Evolutionary conservation across 805 yeast species (phyloP).

Genomic region (Monosporozyma siamensis): DNA sequence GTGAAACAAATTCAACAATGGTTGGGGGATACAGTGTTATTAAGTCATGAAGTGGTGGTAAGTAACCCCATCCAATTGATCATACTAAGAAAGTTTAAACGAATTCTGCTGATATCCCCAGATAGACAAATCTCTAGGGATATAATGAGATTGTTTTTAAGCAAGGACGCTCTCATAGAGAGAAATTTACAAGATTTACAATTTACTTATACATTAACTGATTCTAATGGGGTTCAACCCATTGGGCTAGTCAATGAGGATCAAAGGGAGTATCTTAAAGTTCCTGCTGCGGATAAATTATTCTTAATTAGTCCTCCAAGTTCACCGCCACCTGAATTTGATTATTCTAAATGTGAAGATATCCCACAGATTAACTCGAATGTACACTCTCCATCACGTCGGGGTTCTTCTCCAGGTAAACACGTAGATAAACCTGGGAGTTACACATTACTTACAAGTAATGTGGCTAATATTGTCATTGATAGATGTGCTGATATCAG

Average conservation of each 20-base stretch:
- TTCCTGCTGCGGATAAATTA: constrained; percentile 29
- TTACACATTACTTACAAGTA: constrained; percentile 12
- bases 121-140: constrained; percentile 7
- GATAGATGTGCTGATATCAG: constrained; percentile 10
- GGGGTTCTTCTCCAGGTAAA: not conserved
- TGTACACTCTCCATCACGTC: not conserved
- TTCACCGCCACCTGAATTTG: constrained; percentile 36
- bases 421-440: not conserved
- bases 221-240: constrained; percentile 3
- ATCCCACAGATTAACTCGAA: constrained; percentile 20
- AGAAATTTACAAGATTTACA: not conserved
- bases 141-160: constrained; percentile 2
- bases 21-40: constrained; percentile 14
- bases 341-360: constrained; percentile 32
- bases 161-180: not conserved
- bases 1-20: constrained; percentile 13
- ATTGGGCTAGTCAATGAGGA: not conserved
- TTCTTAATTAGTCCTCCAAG: constrained; percentile 36
- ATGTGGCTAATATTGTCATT: constrained; percentile 17
- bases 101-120: constrained; percentile 20
- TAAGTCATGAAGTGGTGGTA: constrained; percentile 8
- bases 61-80: constrained; percentile 20
- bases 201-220: constrained; percentile 14
- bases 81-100: constrained; percentile 15
- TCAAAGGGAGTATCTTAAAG: constrained; percentile 19